Evolutionary conservation across 441 rosid species (phyloP), one percentile per base, ranked within the genome.

Genomic region (Eruca vesicaria): DNA sequence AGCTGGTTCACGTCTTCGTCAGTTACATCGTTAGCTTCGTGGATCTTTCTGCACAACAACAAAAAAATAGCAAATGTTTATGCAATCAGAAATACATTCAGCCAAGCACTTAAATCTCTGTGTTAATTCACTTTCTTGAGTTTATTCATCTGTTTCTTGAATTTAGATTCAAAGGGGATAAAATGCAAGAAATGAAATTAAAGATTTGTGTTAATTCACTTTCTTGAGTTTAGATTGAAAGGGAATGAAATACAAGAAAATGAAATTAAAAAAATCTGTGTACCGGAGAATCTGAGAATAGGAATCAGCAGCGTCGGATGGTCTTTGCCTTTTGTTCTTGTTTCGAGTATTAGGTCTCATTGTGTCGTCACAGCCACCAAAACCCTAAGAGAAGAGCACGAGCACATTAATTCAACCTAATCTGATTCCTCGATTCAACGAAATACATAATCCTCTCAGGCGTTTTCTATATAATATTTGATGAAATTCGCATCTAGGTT

Each of bases 331-430:
- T 78, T 96, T 93, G 79, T 90, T 90, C 75, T 96, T 93, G 78
- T 94, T 84, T 11, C 98, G 86, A 0, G 99, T 96, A 32, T 87
- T 81, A 57, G 97, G 98, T 71, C 97, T 89, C 98, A 93, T 96
- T 72, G 62, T 64, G 6, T 62, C 60, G n/a, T 55, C 65, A 26
- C 43, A 55, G 20, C 50, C 78, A 56, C 33, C 62, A 58, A n/a
- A 74, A 74, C 72, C 82, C 82, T 79, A 21, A 26, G 5, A 69
- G 70, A 60, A 50, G 48, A 66, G 8, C 68, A n/a, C n/a, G n/a
- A n/a, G 61, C 62, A 62, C 43, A 29, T 32, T 48, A 9, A 63
- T 36, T 45, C 20, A 68, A 45, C 71, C 70, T 41, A 67, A 35
- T 73, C 52, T 68, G 81, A 79, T 69, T n/a, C 23, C 9, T 21